phyloP scores from a whole-genome alignment of 139 green algal species.

The Tetraselmis striata region DNA sequence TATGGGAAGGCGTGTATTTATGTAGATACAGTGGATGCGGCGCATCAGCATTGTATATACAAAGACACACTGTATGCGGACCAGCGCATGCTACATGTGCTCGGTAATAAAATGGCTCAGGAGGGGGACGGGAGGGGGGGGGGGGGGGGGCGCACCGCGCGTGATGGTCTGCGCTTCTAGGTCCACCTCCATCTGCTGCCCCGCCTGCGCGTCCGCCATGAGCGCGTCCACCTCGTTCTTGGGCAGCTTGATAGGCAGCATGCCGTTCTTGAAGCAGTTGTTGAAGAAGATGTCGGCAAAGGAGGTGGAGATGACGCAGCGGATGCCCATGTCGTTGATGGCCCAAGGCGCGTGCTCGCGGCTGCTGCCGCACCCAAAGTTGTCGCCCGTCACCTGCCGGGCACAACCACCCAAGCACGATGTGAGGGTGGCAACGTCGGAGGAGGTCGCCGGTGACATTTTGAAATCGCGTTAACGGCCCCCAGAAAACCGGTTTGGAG shows the following conservation, averaged over 20 bases:
- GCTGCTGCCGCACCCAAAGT: slow-evolving; percentile 40
- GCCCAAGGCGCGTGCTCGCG: slow-evolving; percentile 40
- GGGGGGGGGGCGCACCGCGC: not conserved
- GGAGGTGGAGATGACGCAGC: slow-evolving; percentile 34
- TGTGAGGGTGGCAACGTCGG: no score
- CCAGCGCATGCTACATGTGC: no score
- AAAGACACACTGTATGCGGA: no score
- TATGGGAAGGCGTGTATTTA: no score
- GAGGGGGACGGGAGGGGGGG: no score
- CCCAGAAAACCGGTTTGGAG: no score
- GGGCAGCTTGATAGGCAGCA: slow-evolving; percentile 36
- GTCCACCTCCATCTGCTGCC: slow-evolving; percentile 31
- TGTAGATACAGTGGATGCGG: no score
- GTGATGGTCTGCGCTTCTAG: slow-evolving; percentile 26
- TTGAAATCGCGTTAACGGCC: no score
- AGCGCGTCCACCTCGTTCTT: slow-evolving; percentile 16
- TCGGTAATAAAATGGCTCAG: no score
- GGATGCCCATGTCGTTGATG: slow-evolving; percentile 40
- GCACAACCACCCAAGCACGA: no score
- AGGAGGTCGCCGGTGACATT: no score
- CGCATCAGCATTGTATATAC: no score
- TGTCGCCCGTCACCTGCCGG: slow-evolving; percentile 43
- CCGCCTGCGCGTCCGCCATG: slow-evolving; percentile 23
- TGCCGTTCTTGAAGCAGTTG: slow-evolving; percentile 51
- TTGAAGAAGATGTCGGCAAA: slow-evolving; percentile 50